Conservation (phyloP, 2,329 filamentous ascomycete species). For the Golovinomyces cichoracearum region DNA sequence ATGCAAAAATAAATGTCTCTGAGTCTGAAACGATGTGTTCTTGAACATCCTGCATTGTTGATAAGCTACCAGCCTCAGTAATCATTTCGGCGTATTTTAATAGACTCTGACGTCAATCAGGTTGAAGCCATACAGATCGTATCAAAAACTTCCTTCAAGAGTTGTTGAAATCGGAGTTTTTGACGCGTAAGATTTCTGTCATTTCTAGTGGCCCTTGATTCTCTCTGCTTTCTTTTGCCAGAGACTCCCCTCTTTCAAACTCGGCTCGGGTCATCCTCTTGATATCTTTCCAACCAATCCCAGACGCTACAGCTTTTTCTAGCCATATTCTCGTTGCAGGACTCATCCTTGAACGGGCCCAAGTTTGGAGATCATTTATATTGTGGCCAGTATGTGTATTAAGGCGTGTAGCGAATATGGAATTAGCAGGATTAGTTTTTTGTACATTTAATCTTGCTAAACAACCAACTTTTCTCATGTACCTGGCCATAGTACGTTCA, state of each 20-base stretch:
- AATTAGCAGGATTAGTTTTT: neutral
- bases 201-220: neutral
- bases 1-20: neutral
- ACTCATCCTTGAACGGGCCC: neutral
- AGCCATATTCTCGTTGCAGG: neutral
- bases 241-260: neutral
- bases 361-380: neutral
- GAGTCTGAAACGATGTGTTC: neutral
- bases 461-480: neutral
- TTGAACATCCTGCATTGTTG: neutral
- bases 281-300: neutral
- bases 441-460: neutral
- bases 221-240: too few species aligned
- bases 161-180: slow-evolving; percentile 24
- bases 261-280: neutral
- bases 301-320: neutral
- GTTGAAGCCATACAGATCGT: neutral
- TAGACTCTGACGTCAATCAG: neutral
- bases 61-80: neutral
- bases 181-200: neutral
- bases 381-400: neutral
- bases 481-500: neutral
- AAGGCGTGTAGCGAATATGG: neutral
- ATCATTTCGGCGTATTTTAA: neutral
- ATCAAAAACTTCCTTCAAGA: neutral